Evolutionary conservation across 306 rosid species (phyloP).

Genomic region (Vicia sativa): DNA sequence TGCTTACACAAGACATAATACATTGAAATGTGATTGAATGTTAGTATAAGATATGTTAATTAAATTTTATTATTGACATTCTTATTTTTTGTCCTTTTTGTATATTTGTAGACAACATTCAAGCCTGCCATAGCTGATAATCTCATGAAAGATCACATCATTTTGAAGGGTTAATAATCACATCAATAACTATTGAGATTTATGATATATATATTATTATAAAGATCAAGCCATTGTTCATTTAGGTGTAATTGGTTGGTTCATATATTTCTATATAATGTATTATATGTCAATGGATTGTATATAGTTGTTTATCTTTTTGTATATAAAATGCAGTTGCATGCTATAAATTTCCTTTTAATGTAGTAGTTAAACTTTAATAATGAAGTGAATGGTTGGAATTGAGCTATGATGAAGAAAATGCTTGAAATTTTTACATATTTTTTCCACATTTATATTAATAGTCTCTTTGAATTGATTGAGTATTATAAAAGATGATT

Average conservation of each 20-base stretch:
- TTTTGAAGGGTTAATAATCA: slow-evolving; percentile 21
- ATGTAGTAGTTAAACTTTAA: not conserved
- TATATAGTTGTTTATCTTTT: slow-evolving; percentile 28
- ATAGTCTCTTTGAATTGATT: slow-evolving; percentile 15
- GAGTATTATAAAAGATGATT: slow-evolving; percentile 35
- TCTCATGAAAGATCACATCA: slow-evolving; percentile 32
- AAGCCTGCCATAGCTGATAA: slow-evolving; percentile 43
- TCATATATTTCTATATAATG: slow-evolving; percentile 22
- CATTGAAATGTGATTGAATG: not conserved
- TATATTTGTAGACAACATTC: slow-evolving; percentile 46
- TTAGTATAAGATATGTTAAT: not conserved
- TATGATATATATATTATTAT: not conserved
- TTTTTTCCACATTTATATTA: slow-evolving; percentile 11
- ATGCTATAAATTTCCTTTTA: not conserved
- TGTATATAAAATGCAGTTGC: slow-evolving; percentile 2
- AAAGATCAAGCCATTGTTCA: slow-evolving; percentile 31
- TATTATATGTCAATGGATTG: slow-evolving; percentile 1
- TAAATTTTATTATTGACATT: not conserved
- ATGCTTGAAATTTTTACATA: slow-evolving; percentile 12
- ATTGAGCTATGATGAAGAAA: slow-evolving; percentile 20
- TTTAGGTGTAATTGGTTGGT: slow-evolving; percentile 19
- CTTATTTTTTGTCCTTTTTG: not conserved
- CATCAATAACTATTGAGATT: slow-evolving; percentile 23
- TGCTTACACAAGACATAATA: not conserved
- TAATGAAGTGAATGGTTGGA: slow-evolving; percentile 21